Base-by-base conservation (phyloP, 495 filamentous ascomycete genomes). In the Hyaloscypha hepaticicola region DNA sequence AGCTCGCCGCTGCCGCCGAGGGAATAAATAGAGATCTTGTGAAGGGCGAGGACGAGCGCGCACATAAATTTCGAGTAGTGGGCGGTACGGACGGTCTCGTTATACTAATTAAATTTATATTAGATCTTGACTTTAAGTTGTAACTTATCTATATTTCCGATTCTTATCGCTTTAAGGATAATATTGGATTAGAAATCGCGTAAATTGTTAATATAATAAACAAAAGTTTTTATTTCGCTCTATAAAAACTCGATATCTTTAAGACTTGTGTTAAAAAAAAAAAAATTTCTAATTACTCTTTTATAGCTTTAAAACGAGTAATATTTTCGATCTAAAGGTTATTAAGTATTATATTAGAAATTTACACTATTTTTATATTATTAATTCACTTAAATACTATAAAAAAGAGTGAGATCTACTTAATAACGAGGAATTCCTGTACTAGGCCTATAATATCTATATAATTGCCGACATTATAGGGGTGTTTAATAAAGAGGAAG, bases 401-500 rank as follows among this genome's bases (percentile, higher is more conserved):
- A 78, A 88, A 99, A 7, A 99, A 84, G 21, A 99, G 83, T 5
- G 92, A 96, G 68, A 99, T 98, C 73, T 94, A 91, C 77, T 97
- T 91, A 24, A 99, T 94, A 7, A 89, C 77, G 61, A 95, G 84
- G 69, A 88, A 84, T 69, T 90, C 84, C 60, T 82, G 77, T 60
- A 77, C 75, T 22, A 79, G 72, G n/a, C 81, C 81, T 21, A 78
- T 78, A 68, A 99, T 88, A 70, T 97, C 92, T 34, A 98, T 89
- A 24, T 94, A 90, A 72, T 99, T 95, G 49, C 95, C 92, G 27
- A 97, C 91, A 73, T 99, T 95, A 61, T 81, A 84, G 19, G 81
- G 93, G 70, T 97, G 95, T 77, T 99, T 99, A 82, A 97, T 91
- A 72, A 99, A 98, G 6, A 99, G 81, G 79, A 99, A 99, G 74